Evolutionary conservation across 225 moss, liverwort and hornwort species (phyloP).

Genomic region (Thuidium tamariscinum): DNA sequence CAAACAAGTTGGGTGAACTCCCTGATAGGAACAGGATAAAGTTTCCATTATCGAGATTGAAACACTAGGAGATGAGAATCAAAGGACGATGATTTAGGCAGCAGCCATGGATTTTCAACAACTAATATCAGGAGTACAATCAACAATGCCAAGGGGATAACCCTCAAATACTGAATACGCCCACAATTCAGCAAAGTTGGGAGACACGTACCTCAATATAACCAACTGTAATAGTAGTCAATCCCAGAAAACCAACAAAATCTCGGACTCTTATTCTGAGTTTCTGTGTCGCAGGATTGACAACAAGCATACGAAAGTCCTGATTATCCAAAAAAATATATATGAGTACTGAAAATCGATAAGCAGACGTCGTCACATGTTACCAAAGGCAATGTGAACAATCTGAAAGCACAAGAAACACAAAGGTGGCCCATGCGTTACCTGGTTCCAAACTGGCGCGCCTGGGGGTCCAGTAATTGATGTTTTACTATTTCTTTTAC

Average conservation of each 20-base stretch:
- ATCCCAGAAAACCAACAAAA: slow-evolving; percentile 70
- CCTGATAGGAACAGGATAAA: too few relatives aligned
- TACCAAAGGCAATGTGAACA: background rate
- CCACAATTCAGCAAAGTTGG: background rate
- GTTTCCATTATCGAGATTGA: background rate
- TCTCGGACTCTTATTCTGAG: slow-evolving; percentile 73
- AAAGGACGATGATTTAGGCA: background rate
- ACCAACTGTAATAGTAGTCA: slow-evolving; percentile 53
- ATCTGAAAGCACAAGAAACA: background rate
- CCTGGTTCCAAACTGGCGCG: slow-evolving; percentile 92
- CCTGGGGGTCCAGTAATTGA: slow-evolving; percentile 79
- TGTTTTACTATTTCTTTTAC: slow-evolving; percentile 94
- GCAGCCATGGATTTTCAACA: background rate
- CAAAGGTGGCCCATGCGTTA: background rate
- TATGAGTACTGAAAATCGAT: background rate
- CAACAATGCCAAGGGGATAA: background rate
- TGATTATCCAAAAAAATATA: slow-evolving; percentile 15
- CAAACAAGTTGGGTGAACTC: background rate
- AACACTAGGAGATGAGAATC: background rate
- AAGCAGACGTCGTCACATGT: background rate
- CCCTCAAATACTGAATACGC: background rate
- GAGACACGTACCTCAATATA: slow-evolving; percentile 28
- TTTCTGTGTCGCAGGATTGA: slow-evolving; percentile 58
- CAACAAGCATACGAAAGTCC: slow-evolving; percentile 85
- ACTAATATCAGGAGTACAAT: background rate